Base-by-base conservation (phyloP, 1,139 yeast species). In the Hanseniaspora sp. region DNA sequence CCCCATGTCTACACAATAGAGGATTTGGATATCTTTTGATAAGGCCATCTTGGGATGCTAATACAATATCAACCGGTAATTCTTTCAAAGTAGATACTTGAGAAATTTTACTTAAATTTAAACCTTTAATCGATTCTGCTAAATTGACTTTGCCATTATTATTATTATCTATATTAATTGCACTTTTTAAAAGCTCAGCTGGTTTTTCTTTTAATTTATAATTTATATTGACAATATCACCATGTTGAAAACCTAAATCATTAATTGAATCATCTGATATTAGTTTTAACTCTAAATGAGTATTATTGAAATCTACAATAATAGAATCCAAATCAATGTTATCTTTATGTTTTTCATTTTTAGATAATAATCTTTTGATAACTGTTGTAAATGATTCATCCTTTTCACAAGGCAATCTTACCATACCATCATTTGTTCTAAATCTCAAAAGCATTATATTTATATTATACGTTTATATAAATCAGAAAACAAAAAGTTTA, bases 381-480 rank as follows among this genome's bases (percentile, higher is more conserved):
- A 81, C 78, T 0, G 65, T 63, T 3, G 71, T 67, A 59, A 88
- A 81, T 15, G 68, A 70, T n/a, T 75, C 75, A 0, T 61, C 54
- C 4, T 72, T 69, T 18, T 78, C 79, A 28, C 79, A 79, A 42
- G 70, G 67, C 46, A 86, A 74, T 57, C 97, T 76, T 65, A 78
- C 79, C 77, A 82, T 83, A 13, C 97, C 97, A 62, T 85, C 85
- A 61, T 79, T 85, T 40, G 92, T 75, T 64, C 96, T 77, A 68
- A 92, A 86, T 65, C 98, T 76, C 56, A 92, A 64, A 57, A 82
- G 75, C 85, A 70, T n/a, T n/a, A n/a, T n/a, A n/a, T n/a, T n/a
- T n/a, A n/a, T n/a, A n/a, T n/a, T n/a, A n/a, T n/a, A n/a, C n/a
- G n/a, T n/a, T n/a, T n/a, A n/a, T n/a, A n/a, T n/a, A n/a, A n/a